Base-by-base conservation (phyloP, 2,329 filamentous ascomycete species). In the Tricladium varicosporioides region DNA sequence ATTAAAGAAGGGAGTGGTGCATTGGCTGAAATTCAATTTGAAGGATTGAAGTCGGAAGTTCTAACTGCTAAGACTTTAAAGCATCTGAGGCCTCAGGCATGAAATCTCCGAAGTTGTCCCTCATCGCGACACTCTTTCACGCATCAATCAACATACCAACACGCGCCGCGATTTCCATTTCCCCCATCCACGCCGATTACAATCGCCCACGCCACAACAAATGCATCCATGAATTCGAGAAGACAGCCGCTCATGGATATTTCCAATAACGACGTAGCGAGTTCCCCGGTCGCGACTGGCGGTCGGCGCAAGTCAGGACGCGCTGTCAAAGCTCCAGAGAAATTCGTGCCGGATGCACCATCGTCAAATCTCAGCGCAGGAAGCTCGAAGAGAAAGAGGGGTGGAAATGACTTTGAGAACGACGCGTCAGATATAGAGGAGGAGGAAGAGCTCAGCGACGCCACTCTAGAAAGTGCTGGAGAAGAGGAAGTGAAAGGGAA, bases 241-340 rank as follows among this genome's bases (percentile, higher is more conserved):
- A 72, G 75, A 73, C 67, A 69, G 70, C 76, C 77, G 65, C 76
- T 79, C 66, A 79, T 80, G 76, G 76, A 80, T 69, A 70, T 71
- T 46, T 69, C 67, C 74, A 80, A 83, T 65, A 80, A 78, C 68
- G 81, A 80, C 74, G 76, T 78, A 71, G 79, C 76, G 67, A 74
- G 76, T 63, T 80, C 80, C 60, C 78, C 80, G 54, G 74, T 76
- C 60, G 76, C 78, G 60, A 73, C 75, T 58, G 76, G 77, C 68
- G 61, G 58, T 36, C 80, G 81, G 78, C 85, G 86, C 72, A 83
- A 84, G 63, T 89, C 86, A 40, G 83, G 84, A 83, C 84, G 84
- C 82, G 84, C 85, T 75, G 78, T 83, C 60, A 82, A 77, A 68
- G 77, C 76, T 36, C 83, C 84, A 47, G 71, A 79, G 68, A 86